A percentile compares a stretch with the other conserved stretches of the same genome.
Evolutionary conservation across 2,329 filamentous ascomycete species (phyloP).

Genomic region (Sarocladiaceae sp.): DNA sequence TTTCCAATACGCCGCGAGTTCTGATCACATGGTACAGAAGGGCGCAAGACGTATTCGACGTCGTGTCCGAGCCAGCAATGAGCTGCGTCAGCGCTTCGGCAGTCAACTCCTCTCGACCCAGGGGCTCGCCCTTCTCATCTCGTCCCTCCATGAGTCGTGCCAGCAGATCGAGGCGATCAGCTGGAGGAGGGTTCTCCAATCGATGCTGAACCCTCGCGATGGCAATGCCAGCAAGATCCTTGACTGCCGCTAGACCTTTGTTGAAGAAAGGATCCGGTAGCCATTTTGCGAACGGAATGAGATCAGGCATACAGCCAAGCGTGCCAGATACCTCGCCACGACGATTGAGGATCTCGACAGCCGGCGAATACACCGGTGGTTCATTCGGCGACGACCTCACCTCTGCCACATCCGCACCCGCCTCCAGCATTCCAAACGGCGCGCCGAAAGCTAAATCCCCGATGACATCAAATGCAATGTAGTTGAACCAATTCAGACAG

Average conservation of each 20-base stretch:
- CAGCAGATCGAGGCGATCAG: conserved; percentile 71
- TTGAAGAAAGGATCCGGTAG: conserved; percentile 78
- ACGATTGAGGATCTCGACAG: conserved; percentile 83
- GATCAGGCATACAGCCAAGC: conserved; percentile 63
- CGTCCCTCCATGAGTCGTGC: conserved; percentile 79
- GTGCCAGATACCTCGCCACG: conserved; percentile 80
- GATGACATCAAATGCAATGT: conserved; percentile 47
- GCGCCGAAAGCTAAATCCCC: conserved; percentile 45
- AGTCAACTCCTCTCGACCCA: conserved; percentile 74
- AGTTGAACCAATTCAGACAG: conserved; percentile 66
- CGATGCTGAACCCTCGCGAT: conserved; percentile 73
- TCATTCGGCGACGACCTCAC: conserved; percentile 56
- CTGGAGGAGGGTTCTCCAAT: conserved; percentile 60
- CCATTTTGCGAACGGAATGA: conserved; percentile 76
- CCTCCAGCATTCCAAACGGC: conserved; percentile 61
- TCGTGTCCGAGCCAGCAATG: conserved; percentile 73
- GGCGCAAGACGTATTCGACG: conserved; percentile 74
- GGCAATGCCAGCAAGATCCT: conserved; percentile 81
- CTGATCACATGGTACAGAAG: conserved; percentile 69
- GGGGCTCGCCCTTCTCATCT: conserved; percentile 68
- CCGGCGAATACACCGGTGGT: conserved; percentile 62
- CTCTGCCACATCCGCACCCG: conserved; percentile 71
- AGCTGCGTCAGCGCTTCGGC: conserved; percentile 86
- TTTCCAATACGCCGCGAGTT: conserved; percentile 63
- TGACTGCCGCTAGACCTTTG: conserved; percentile 65